These are phyloP conservation scores for Metschnikowia similis DNA, from an alignment of 805 yeast species.

Conservation along the genomic window DNA sequence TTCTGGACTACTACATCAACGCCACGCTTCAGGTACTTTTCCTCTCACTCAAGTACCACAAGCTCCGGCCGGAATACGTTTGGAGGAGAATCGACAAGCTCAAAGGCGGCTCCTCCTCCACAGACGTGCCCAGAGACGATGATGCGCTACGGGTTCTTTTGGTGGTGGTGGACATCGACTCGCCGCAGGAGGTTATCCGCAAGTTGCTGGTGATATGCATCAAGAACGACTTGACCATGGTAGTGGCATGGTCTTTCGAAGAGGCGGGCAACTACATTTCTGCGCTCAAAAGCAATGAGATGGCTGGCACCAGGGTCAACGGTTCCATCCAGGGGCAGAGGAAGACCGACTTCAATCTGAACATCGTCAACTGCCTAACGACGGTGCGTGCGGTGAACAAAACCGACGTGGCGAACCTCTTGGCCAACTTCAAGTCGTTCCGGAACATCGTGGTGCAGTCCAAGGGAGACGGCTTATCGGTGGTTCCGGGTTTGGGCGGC, in stretches of 20 bases:
- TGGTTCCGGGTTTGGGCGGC: slow-evolving; percentile 48
- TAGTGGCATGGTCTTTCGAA: slow-evolving; percentile 51
- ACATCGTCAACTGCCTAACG: slow-evolving; percentile 44
- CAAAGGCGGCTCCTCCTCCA: slow-evolving; percentile 28
- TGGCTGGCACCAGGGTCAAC: slow-evolving; percentile 25
- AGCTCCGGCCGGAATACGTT: slow-evolving; percentile 71
- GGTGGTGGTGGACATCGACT: slow-evolving; percentile 63
- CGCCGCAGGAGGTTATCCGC: slow-evolving; percentile 46
- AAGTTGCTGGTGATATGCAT: slow-evolving; percentile 46
- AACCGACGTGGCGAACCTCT: slow-evolving; percentile 48
- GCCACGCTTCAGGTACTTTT: slow-evolving; percentile 55
- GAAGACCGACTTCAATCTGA: slow-evolving; percentile 42
- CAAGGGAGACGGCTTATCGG: slow-evolving; percentile 22
- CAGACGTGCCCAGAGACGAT: slow-evolving; percentile 27
- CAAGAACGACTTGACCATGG: slow-evolving; percentile 45
- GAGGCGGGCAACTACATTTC: slow-evolving; percentile 44
- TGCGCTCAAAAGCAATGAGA: slow-evolving; percentile 34
- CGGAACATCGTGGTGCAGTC: slow-evolving; percentile 35
- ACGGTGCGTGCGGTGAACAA: slow-evolving; percentile 46
- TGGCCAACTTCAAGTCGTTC: slow-evolving; percentile 46
- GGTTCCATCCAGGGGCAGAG: slow-evolving; percentile 42
- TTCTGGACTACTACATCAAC: slow-evolving; percentile 60
- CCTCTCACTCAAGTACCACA: slow-evolving; percentile 67
- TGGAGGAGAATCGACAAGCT: slow-evolving; percentile 48
- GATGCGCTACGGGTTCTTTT: slow-evolving; percentile 50